These are phyloP conservation scores for Silybum marianum DNA, from an alignment of 129 eudicot genomes.

Conservation along the genomic window DNA sequence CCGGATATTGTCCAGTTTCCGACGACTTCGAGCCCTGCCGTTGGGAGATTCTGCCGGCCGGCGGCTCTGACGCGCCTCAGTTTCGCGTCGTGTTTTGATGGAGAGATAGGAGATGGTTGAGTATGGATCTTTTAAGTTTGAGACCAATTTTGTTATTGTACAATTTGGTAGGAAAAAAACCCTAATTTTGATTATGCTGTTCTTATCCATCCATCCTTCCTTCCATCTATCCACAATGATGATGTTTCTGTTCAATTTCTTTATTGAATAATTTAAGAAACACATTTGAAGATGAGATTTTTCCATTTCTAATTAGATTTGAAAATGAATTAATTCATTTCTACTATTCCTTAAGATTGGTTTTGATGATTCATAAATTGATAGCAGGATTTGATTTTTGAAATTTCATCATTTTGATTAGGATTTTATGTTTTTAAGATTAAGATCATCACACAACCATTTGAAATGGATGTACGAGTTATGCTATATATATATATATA, in stretches of 20 bases:
- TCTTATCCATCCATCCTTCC: background rate
- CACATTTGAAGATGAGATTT: background rate
- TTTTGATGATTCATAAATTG: too few relatives aligned
- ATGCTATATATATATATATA: too few relatives aligned
- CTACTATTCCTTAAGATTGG: too few relatives aligned
- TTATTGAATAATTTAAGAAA: background rate
- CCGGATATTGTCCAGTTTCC: constrained; percentile 96
- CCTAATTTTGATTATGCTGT: background rate
- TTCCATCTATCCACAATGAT: too few relatives aligned
- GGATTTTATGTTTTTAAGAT: too few relatives aligned
- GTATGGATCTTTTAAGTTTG: background rate
- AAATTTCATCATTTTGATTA: too few relatives aligned
- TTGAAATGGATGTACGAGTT: too few relatives aligned
- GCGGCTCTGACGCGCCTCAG: constrained; percentile 74
- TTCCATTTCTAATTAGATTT: too few relatives aligned
- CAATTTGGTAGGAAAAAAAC: background rate
- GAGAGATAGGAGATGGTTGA: background rate
- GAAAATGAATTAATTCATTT: too few relatives aligned
- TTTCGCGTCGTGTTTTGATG: constrained; percentile 83
- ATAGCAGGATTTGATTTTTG: too few relatives aligned
- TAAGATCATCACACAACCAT: too few relatives aligned
- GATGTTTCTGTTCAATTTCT: background rate
- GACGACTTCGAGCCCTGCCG: constrained; percentile 96
- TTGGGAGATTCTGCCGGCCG: constrained; percentile 89
- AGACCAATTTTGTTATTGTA: background rate